These are phyloP conservation scores for Aspergillus bombycis DNA, from an alignment of 2,329 filamentous ascomycete genomes.

Conservation along the genomic window DNA sequence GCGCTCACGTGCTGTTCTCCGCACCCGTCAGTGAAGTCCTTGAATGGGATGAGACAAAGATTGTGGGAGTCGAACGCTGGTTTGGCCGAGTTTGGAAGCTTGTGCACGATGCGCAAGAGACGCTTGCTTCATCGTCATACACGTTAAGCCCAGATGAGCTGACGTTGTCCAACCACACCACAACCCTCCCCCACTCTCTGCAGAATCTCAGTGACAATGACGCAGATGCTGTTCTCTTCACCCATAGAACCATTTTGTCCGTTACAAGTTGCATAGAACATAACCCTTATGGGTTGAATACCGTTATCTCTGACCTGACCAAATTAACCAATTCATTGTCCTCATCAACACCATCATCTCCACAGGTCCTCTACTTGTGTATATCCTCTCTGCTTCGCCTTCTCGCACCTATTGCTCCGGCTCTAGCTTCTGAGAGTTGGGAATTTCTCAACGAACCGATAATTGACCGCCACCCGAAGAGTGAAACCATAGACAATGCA, in stretches of 20 bases:
- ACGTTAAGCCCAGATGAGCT: constrained; percentile 23
- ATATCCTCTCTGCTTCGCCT: constrained; percentile 66
- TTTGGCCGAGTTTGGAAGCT: constrained; percentile 68
- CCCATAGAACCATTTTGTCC: constrained; percentile 68
- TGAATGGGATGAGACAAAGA: constrained; percentile 85
- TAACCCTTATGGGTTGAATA: constrained; percentile 78
- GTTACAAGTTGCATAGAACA: constrained; percentile 70
- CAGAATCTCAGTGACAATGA: constrained; percentile 39
- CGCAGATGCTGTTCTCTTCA: constrained; percentile 61
- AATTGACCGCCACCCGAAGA: constrained; percentile 9
- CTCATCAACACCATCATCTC: constrained; percentile 47
- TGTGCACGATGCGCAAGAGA: constrained; percentile 44
- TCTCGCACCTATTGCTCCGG: constrained; percentile 78
- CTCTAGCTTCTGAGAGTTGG: constrained; percentile 82
- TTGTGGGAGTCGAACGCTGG: constrained; percentile 81
- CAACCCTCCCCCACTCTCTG: constrained; percentile 31
- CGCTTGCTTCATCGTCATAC: constrained; percentile 27
- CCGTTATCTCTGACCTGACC: constrained; percentile 80
- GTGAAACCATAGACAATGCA: constrained; percentile 1
- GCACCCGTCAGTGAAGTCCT: constrained; percentile 81
- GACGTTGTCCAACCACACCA: constrained; percentile 24
- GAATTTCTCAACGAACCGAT: constrained; percentile 52
- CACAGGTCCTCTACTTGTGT: constrained; percentile 48
- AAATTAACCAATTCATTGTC: constrained; percentile 72
- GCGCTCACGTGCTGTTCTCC: constrained; percentile 87